phyloP scores from a whole-genome alignment of 345 rosid species.

The Pistacia integerrima region DNA sequence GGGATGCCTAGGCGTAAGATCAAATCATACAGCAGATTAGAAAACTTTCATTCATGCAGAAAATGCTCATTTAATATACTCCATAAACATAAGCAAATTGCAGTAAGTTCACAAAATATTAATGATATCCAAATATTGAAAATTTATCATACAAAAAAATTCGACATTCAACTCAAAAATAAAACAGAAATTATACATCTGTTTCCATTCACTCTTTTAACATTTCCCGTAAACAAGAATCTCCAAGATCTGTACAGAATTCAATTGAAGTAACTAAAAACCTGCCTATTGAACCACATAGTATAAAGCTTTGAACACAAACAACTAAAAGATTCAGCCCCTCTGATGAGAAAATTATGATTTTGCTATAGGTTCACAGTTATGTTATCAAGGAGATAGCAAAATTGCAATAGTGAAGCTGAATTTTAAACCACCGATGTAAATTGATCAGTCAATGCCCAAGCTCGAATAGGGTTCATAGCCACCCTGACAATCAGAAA shows the following conservation, averaged over 20 bases:
- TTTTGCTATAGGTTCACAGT: neutral
- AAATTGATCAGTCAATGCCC: conserved; percentile 70
- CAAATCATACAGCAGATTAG: neutral
- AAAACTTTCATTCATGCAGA: neutral
- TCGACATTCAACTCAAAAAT: neutral
- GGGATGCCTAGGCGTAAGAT: neutral
- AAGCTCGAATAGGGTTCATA: conserved; percentile 74
- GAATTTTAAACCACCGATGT: conserved; percentile 10
- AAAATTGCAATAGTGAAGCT: conserved; percentile 1
- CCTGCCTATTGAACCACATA: neutral
- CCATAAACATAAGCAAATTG: neutral
- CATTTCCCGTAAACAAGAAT: neutral
- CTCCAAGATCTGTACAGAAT: conserved; percentile 3
- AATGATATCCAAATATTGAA: neutral
- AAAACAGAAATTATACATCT: neutral
- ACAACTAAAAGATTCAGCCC: neutral
- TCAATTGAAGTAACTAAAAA: conserved; percentile 12
- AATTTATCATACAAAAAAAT: neutral
- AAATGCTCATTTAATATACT: neutral
- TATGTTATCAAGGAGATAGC: neutral
- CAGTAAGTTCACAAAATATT: neutral
- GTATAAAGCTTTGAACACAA: conserved; percentile 8
- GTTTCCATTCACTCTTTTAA: neutral
- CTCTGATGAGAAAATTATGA: neutral
- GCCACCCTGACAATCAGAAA: conserved; percentile 62